Evolutionary conservation across 1,284 basidiomycete species (phyloP).

Genomic region (Gastroboletus turbinatus): DNA sequence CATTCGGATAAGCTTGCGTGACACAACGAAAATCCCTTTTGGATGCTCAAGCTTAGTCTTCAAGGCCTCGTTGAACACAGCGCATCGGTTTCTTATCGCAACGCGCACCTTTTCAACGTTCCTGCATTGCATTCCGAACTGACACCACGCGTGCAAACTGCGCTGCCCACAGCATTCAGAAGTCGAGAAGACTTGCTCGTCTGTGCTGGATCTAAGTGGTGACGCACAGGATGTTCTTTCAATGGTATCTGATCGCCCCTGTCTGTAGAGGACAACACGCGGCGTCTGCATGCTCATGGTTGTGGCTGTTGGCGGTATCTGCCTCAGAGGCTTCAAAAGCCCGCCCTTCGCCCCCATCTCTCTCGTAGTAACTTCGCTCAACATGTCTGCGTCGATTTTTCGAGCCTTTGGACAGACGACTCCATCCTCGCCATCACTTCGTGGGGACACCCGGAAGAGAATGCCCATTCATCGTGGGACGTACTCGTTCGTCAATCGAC

Average conservation of each 20-base stretch:
- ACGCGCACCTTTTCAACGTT: neutral
- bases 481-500: constrained; percentile 32
- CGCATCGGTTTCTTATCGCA: neutral
- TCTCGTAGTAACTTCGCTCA: constrained; percentile 1
- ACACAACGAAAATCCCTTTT: neutral
- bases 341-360: neutral
- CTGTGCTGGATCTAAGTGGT: constrained; percentile 9
- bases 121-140: constrained; percentile 1
- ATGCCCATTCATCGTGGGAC: constrained; percentile 33
- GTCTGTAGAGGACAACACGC: constrained; percentile 13
- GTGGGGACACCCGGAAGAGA: constrained; percentile 20
- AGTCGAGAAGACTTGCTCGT: constrained; percentile 18
- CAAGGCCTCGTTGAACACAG: neutral
- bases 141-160: neutral
- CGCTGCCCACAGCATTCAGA: constrained; percentile 18
- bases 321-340: constrained; percentile 20
- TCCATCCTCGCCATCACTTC: constrained; percentile 8
- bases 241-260: constrained; percentile 4
- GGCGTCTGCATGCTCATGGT: constrained; percentile 19
- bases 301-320: constrained; percentile 15
- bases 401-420: constrained; percentile 23
- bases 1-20: neutral
- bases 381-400: constrained; percentile 27
- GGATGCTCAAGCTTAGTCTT: too few species aligned
- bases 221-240: constrained; percentile 18